A percentile compares a stretch with the other conserved stretches of the same genome.
Conservation (phyloP, 768 basidiomycete genomes). For the Russula abietina region DNA sequence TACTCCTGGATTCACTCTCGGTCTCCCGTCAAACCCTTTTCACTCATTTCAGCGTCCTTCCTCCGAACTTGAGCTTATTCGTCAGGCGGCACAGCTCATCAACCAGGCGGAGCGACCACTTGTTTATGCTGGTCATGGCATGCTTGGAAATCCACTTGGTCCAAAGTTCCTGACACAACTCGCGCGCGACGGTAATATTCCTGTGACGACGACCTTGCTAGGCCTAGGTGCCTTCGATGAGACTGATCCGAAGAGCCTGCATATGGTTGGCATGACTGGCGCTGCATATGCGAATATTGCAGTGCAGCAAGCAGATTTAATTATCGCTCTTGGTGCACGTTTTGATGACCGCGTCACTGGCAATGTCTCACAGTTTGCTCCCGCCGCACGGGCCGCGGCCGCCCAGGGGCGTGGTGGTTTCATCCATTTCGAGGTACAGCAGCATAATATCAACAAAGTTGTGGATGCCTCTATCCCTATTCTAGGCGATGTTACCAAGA, state of each 20-base stretch:
- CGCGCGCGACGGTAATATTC: conserved; percentile 82
- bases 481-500: conserved; percentile 86
- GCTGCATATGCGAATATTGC: conserved; percentile 95
- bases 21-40: conserved; percentile 68
- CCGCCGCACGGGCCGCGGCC: conserved; percentile 83
- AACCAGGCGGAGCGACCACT: conserved; percentile 87
- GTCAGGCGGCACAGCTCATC: conserved; percentile 83
- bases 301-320: conserved; percentile 95
- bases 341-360: conserved; percentile 99
- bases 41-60: conserved; percentile 37
- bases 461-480: conserved; percentile 91
- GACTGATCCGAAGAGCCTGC: conserved; percentile 73
- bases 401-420: conserved; percentile 85
- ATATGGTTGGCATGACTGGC: conserved; percentile 99
- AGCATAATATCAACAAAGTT: conserved; percentile 99
- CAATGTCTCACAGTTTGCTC: conserved; percentile 83
- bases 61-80: conserved; percentile 56
- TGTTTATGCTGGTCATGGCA: conserved; percentile 92
- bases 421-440: conserved; percentile 98
- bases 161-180: conserved; percentile 77
- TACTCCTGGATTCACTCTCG: conserved; percentile 63
- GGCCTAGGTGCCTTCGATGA: conserved; percentile 97
- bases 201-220: conserved; percentile 94
- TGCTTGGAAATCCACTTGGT: conserved; percentile 78
- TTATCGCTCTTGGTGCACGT: conserved; percentile 92